These are phyloP conservation scores for Magnaporthiopsis rhizophila DNA, from an alignment of 2,329 filamentous ascomycete genomes.

Conservation along the genomic window DNA sequence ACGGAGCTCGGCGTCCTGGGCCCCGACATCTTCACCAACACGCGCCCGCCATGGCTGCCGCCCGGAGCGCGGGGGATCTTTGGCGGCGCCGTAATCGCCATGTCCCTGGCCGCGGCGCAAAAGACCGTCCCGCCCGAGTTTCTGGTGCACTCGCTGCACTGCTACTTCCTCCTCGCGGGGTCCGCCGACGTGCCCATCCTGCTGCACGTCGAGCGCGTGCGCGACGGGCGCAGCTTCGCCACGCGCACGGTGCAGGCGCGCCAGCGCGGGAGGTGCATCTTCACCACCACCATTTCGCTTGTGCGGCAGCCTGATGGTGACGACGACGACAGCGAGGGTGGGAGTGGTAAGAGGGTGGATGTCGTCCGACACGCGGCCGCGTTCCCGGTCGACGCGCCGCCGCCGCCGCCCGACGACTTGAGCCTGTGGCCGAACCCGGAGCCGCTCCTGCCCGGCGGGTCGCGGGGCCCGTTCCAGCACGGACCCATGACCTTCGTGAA, in stretches of 20 bases:
- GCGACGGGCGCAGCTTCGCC: slow-evolving; percentile 81
- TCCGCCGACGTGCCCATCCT: slow-evolving; percentile 78
- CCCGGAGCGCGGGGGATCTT: slow-evolving; percentile 88
- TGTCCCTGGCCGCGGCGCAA: slow-evolving; percentile 81
- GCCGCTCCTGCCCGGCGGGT: slow-evolving; percentile 23
- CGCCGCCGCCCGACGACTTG: slow-evolving; percentile 17
- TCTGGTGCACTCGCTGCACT: slow-evolving; percentile 92
- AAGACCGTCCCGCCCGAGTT: slow-evolving; percentile 76
- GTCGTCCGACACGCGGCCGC: slow-evolving; percentile 58
- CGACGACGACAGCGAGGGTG: not conserved
- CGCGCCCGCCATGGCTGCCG: slow-evolving; percentile 84
- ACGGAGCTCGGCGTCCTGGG: slow-evolving; percentile 70
- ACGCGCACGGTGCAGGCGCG: slow-evolving; percentile 94
- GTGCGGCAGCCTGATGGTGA: slow-evolving; percentile 33
- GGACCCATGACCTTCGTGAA: slow-evolving; percentile 33
- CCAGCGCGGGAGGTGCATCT: slow-evolving; percentile 82
- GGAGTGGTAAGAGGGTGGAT: slow-evolving; percentile 11
- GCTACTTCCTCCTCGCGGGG: slow-evolving; percentile 94
- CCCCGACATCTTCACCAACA: slow-evolving; percentile 93
- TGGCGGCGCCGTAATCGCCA: slow-evolving; percentile 86
- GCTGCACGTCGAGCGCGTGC: slow-evolving; percentile 90
- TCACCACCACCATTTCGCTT: slow-evolving; percentile 92
- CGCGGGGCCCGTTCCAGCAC: slow-evolving; percentile 41
- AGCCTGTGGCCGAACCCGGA: not conserved
- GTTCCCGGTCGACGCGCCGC: slow-evolving; percentile 38